Base-by-base conservation (phyloP, 345 rosid genomes). In the Geranium brycei region DNA sequence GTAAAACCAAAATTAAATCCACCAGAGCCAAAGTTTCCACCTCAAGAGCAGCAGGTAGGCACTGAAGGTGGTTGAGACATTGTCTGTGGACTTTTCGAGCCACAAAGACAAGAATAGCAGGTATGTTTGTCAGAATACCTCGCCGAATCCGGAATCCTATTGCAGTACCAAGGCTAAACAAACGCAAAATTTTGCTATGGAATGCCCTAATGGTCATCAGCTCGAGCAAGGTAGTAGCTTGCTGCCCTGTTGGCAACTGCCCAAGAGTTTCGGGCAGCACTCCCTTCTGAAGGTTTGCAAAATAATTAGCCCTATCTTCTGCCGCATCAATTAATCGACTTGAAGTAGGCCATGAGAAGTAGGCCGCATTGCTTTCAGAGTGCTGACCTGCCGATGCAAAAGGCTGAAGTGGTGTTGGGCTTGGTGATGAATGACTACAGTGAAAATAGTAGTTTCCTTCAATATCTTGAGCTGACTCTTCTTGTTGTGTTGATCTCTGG, bases 201-300 rank as follows among this genome's bases (percentile, higher is more conserved):
- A 89, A 89, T 51, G 99, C 97, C 82, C 99, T 84, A 69, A 93
- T 89, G 13, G 97, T 89, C 98, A 92, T 89, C 66, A 92, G 79
- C 73, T 92, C 98, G 4, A 89, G 85, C 75, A 93, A 73, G 40
- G 95, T 89, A 7, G 96, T 81, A 59, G 97, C 93, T 77, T 80
- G 91, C 82, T 76, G 97, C 51, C 99, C 99, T 38, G 81, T 71
- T n/a, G 99, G 97, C 76, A 82, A 72, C 75, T 82, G 75, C 2
- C 85, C 95, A 56, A 73, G 79, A 55, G 83, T 87, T 61, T 83
- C 95, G 13, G 97, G 96, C 10, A 89, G 83, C 72, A 83, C 89
- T 35, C 96, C 95, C 69, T 92, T 92, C 79, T 87, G 98, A 66
- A 92, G 90, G 77, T 92, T 92, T 61, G 82, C 91, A 67, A 92